phyloP scores from a whole-genome alignment of 2,329 filamentous ascomycete genomes.

The Fusarium tjaetaba region DNA sequence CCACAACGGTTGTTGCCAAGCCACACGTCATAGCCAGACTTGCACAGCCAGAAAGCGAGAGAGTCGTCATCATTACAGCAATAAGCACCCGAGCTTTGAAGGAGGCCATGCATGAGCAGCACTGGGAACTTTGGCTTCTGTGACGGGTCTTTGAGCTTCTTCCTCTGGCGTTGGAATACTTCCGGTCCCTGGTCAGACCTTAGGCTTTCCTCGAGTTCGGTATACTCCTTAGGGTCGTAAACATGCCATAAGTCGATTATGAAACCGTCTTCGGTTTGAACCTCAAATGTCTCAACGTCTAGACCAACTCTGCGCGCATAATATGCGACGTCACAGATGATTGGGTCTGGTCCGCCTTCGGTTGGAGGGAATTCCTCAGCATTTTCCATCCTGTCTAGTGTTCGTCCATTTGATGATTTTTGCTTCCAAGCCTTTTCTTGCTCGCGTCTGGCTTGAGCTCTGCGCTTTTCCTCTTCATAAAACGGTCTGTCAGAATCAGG shows the following conservation, averaged over 20 bases:
- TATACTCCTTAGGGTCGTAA: conserved; percentile 82
- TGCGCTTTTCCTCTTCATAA: conserved; percentile 74
- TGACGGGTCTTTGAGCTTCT: conserved; percentile 49
- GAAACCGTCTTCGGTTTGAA: conserved; percentile 94
- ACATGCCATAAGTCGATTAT: conserved; percentile 90
- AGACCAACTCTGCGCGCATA: conserved; percentile 90
- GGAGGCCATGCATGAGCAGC: conserved; percentile 84
- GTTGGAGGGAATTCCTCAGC: conserved; percentile 73
- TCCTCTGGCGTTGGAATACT: conserved; percentile 62
- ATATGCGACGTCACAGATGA: conserved; percentile 82
- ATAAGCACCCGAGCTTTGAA: conserved; percentile 89
- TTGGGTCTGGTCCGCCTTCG: conserved; percentile 81
- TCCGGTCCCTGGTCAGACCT: conserved; percentile 65
- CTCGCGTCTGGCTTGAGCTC: conserved; percentile 65
- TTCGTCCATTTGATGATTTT: conserved; percentile 49
- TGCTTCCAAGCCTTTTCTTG: conserved; percentile 71
- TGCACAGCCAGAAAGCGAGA: conserved; percentile 90
- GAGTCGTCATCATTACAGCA: conserved; percentile 91
- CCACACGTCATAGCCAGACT: conserved; percentile 95
- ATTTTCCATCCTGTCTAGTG: conserved; percentile 55
- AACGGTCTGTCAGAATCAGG: conserved; percentile 73
- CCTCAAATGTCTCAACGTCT: conserved; percentile 82
- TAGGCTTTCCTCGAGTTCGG: conserved; percentile 60
- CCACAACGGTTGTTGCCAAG: conserved; percentile 93
- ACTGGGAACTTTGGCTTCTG: conserved; percentile 77